Base-by-base conservation (phyloP, 2,329 filamentous ascomycete genomes). In the Thielaviopsis musarum region DNA sequence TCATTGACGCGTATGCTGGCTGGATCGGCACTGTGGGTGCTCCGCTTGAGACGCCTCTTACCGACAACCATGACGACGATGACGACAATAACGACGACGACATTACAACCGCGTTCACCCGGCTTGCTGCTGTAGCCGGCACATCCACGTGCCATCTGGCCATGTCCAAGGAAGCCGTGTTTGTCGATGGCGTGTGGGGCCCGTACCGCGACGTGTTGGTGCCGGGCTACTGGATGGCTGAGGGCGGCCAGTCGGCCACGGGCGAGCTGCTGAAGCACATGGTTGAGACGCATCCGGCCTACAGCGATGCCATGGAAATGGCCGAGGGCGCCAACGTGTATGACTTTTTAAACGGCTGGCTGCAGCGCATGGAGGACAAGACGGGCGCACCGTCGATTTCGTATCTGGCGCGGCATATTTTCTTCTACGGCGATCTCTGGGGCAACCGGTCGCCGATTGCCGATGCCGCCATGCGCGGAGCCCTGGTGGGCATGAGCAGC, bases 21-120 rank as follows among this genome's bases (percentile, higher is more conserved):
- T 98, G 93, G 93, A 93, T 98, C 65, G 93, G 93, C 62, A 97
- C 93, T 1, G 93, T 98, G n/a, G 93, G 93, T 61, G 91, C 93
- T 62, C 96, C 96, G 71, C 88, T 96, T 66, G 80, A 89, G 64
- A 79, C 94, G 17, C 77, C 78, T 49, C 56, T 64, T 24, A 60
- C 60, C 12, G 77, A 60, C 45, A 38, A 15, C 6, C 54, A 52
- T 30, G 38, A 10, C 5, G 56, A 52, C 45, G 49, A 17, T 7
- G 56, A 54, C 24, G 57, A 55, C 30, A 22, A 28, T 1, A 51
- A 30, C 19, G 22, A 21, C 68, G 94, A 95, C 71, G 89, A 95
- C 68, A 81, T 93, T n/a, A 81, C 85, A 1, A 90, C 96, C 71
- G 91, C 91, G 5, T 97, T 96, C 67, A 91, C 86, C 41, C 87